These are phyloP conservation scores for Cerrena zonata DNA, from an alignment of 1,284 basidiomycete genomes.

Conservation along the genomic window DNA sequence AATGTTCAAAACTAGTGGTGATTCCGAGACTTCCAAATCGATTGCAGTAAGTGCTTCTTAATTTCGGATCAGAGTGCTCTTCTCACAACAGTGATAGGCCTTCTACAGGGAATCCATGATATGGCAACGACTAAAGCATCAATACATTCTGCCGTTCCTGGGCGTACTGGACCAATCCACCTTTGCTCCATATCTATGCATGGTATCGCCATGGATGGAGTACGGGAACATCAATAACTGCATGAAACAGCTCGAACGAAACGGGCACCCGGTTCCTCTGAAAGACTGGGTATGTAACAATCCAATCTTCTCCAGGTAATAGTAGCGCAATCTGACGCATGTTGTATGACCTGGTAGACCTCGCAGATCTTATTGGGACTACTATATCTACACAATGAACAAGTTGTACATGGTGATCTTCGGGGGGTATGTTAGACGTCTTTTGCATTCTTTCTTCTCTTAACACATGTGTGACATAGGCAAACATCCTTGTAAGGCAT, in stretches of 20 bases:
- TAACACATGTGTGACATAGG: neutral
- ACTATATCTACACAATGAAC: conserved; percentile 6
- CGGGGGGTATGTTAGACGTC: conserved; percentile 6
- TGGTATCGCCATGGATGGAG: conserved; percentile 8
- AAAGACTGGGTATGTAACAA: conserved; percentile 1
- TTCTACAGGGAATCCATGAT: conserved; percentile 8
- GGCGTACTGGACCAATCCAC: conserved; percentile 3
- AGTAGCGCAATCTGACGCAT: neutral
- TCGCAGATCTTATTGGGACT: conserved; percentile 5
- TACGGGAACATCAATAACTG: conserved; percentile 4
- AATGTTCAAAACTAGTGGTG: conserved; percentile 1
- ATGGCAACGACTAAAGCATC: conserved; percentile 8
- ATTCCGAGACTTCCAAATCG: neutral
- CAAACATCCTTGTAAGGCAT: conserved; percentile 6
- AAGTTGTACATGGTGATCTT: conserved; percentile 8
- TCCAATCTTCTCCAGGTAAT: neutral
- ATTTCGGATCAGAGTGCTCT: neutral
- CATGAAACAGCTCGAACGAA: neutral
- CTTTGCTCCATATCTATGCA: conserved; percentile 1
- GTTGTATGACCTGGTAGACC: neutral
- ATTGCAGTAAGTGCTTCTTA: neutral
- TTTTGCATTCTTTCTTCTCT: neutral
- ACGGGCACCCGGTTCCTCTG: neutral
- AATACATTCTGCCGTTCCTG: conserved; percentile 6
- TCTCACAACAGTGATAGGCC: neutral